Evolutionary conservation across 129 eudicot genomes (phyloP).

Genomic region (Escallonia herrerae): DNA sequence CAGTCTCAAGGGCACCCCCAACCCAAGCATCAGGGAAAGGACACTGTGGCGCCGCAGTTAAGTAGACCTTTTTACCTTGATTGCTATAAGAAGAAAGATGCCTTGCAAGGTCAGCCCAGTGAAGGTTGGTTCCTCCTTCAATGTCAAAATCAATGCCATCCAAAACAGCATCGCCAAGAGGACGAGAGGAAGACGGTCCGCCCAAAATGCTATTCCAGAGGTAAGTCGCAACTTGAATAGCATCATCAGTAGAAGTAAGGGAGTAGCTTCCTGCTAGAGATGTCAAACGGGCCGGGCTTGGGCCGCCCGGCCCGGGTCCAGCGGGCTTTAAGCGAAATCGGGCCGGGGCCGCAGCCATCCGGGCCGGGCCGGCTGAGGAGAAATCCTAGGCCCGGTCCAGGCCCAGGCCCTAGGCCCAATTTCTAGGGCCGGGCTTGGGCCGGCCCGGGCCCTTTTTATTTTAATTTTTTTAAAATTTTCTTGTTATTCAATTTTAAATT

Average conservation of each 20-base stretch:
- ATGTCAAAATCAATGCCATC: neutral
- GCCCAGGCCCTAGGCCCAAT: too few species aligned
- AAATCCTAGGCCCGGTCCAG: too few species aligned
- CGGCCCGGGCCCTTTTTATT: too few species aligned
- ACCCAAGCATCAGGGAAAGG: neutral
- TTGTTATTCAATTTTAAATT: too few species aligned
- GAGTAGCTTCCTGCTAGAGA: neutral
- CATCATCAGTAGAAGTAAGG: neutral
- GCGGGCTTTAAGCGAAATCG: too few species aligned
- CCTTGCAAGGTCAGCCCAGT: slow-evolving; percentile 6
- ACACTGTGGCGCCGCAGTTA: neutral
- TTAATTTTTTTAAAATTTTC: too few species aligned
- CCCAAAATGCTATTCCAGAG: neutral
- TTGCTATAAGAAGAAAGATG: neutral
- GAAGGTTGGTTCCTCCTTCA: neutral
- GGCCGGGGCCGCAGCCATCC: too few species aligned
- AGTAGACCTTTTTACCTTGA: neutral
- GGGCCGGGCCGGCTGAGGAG: too few species aligned
- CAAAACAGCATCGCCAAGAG: neutral
- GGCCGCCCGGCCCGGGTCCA: too few species aligned
- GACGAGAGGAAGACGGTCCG: neutral
- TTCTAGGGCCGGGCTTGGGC: too few species aligned
- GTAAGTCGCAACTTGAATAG: neutral
- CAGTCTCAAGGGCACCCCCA: slow-evolving; percentile 5
- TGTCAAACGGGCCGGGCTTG: too few species aligned